Evolutionary conservation across 768 basidiomycete genomes (phyloP), one percentile per base, ranked within the genome.

Genomic region (Amanita thiersii): DNA sequence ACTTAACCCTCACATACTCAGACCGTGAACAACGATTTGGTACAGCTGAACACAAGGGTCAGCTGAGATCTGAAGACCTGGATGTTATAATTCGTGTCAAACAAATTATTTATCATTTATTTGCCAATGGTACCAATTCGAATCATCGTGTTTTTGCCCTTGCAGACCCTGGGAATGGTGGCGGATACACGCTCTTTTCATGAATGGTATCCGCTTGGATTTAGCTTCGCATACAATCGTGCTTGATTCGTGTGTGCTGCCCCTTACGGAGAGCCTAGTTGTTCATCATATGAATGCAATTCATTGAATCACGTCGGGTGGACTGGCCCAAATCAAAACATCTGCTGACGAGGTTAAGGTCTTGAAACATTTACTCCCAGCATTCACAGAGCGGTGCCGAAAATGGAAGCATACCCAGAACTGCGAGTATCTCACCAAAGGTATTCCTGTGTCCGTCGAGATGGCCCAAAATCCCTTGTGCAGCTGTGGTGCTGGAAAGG

Each of bases 281-380:
- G n/a, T n/a, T n/a, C 19, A 23, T 33, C 32, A 34, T n/a, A 15
- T 23, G 11, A 26, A 32, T 5, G 40, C 24, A n/a, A 42, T 42
- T 31, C 23, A 6, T 15, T 20, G 28, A 17, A 10, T 50, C 18
- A 17, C 33, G 3, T 26, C 28, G 9, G 18, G 11, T 2, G 24
- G 44, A 9, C 18, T 59, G 39, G 33, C 34, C 2, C 24, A 33
- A 29, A 43, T 63, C 28, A 6, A 30, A 5, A 52, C 60, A 0
- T 49, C 41, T 4, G 50, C 52, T 2, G 65, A 61, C 10, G 72
- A 72, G 47, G 50, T 64, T 20, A 47, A 47, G 18, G 64, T 62
- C 1, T 80, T 76, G 79, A 68, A 69, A 35, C 60, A 69, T 40
- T 62, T 77, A 19, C 52, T 79, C 1, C 77, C 76, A 3, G 58